These are phyloP conservation scores for Geranomyces michiganensis DNA, from an alignment of 192 early-diverging fungal genomes.

Conservation along the genomic window DNA sequence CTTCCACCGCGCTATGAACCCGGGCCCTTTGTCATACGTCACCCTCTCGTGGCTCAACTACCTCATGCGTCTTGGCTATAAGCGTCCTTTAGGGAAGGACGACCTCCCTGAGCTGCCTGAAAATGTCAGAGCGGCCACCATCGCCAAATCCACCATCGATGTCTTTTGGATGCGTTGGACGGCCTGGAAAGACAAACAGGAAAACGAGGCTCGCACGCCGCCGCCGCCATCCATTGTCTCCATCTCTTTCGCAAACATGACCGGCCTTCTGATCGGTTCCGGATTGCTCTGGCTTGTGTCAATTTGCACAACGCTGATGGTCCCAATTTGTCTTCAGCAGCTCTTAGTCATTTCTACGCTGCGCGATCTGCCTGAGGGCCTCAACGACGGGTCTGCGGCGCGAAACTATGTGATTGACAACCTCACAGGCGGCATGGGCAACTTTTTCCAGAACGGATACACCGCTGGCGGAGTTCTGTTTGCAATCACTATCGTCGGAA, in stretches of 20 bases:
- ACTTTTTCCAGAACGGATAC: background rate
- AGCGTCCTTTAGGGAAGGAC: background rate
- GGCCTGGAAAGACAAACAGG: too few relatives aligned
- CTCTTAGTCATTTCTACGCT: background rate
- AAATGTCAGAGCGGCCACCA: background rate
- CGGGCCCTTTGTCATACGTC: background rate
- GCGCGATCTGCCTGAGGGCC: background rate
- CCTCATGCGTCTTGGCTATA: conserved; percentile 5
- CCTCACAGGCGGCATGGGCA: background rate
- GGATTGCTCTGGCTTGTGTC: conserved; percentile 9
- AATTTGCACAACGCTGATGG: background rate
- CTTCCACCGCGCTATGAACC: too few relatives aligned
- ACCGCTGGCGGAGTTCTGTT: background rate
- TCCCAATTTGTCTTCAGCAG: conserved; percentile 6
- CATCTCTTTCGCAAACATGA: too few relatives aligned
- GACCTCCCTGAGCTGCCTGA: background rate
- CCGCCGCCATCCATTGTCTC: too few relatives aligned
- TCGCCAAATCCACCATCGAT: too few relatives aligned
- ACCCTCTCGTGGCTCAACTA: background rate
- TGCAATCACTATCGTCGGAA: background rate
- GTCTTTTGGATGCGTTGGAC: too few relatives aligned
- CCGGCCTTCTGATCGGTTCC: background rate
- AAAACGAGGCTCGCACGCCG: too few relatives aligned
- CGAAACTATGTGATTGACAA: background rate
- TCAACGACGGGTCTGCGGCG: background rate